Evolutionary conservation across 169 alveolate genomes (phyloP), one percentile per base, ranked within the genome.

Genomic region (Miamiensis avidus): DNA sequence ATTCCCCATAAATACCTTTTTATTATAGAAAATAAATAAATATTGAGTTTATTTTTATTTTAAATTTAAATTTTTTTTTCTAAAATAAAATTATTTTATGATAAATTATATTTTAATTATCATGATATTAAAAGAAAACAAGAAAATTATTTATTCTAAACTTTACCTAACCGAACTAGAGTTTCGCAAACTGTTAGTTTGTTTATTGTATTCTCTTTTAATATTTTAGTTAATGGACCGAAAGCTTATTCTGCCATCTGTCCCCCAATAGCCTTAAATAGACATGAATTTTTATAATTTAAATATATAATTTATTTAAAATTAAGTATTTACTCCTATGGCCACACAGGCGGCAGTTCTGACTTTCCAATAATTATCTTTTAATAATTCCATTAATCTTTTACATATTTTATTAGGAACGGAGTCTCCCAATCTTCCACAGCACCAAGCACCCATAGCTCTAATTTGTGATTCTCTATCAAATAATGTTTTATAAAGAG

Each of bases 271-370:
- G 69, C 69, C 69, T 49, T 11, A 11, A 49, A 49, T 11, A 49
- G 4, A 11, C 20, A 11, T 49, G 26, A 4, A 49, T 11, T 11
- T 49, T 49, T 11, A 49, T 49, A 49, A 49, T 49, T 49, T 11
- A 49, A 11, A 49, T 11, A 49, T 20, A 49, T 49, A 49, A 49
- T 49, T 49, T 49, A 49, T 49, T 4, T 49, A n/a, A n/a, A n/a
- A n/a, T n/a, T n/a, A n/a, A n/a, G 4, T 49, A 4, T 49, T 49
- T 49, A 49, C 69, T 20, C 94, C 91, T 0, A 93, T 88, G 32
- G 96, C 92, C 34, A 88, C 90, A 82, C 93, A 93, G 29, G 96
- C 89, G 0, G 96, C 96, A 26, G 93, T 92, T 89, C 93, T 89
- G 32, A 93, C 95, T 86, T 93, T 93, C 96, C 96, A 93, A 84